Evolutionary conservation across 192 early-diverging fungal genomes (phyloP).

Genomic region (Coemansia sp.): DNA sequence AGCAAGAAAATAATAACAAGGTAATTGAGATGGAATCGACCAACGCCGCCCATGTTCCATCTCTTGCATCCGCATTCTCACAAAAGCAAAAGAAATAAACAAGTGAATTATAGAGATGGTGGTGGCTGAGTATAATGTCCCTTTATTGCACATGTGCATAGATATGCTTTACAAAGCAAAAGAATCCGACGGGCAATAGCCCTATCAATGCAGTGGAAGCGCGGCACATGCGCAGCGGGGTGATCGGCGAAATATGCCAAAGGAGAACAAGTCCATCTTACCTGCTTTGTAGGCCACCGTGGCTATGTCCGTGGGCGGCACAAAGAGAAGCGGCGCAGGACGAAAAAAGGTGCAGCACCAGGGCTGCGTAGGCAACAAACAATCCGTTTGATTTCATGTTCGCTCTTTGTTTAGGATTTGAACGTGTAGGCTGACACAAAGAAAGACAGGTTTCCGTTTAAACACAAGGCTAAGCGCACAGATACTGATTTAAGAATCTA

Average conservation of each 20-base stretch:
- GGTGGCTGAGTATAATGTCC: no score
- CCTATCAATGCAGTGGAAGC: neutral
- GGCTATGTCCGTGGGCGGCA: neutral
- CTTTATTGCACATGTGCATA: no score
- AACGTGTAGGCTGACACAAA: no score
- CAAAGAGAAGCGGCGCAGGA: conserved; percentile 1
- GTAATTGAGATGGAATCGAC: neutral
- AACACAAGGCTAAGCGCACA: no score
- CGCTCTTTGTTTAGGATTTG: neutral
- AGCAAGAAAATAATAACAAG: neutral
- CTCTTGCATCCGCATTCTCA: neutral
- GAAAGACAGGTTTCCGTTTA: no score
- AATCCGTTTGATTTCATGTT: neutral
- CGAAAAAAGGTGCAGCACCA: neutral
- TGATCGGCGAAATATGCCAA: neutral
- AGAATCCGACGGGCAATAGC: neutral
- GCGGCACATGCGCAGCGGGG: neutral
- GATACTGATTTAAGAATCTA: no score
- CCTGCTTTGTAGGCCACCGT: neutral
- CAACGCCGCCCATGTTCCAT: neutral
- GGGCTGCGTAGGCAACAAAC: neutral
- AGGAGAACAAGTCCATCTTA: neutral
- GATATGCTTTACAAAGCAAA: no score
- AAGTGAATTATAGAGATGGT: no score
- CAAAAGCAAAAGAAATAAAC: no score